These are phyloP conservation scores for Pestalotiopsis sp. DNA, from an alignment of 2,329 filamentous ascomycete species.

Conservation along the genomic window DNA sequence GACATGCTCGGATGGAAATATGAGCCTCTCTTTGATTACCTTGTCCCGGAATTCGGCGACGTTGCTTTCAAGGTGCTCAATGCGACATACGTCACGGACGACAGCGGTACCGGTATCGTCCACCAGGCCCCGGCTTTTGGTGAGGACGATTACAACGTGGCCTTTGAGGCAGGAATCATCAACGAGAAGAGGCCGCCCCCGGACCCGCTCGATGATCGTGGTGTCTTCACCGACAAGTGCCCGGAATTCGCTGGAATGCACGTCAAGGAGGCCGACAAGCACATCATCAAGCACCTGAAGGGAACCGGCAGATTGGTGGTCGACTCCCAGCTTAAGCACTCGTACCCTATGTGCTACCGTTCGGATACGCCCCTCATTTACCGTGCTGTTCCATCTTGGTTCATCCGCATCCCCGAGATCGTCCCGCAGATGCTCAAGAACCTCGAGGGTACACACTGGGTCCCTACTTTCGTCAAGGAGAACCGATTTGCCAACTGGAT, in stretches of 20 bases:
- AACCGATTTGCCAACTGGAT: conserved; percentile 93
- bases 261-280: conserved; percentile 90
- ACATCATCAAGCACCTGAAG: conserved; percentile 89
- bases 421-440: conserved; percentile 89
- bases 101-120: conserved; percentile 91
- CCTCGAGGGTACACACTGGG: conserved; percentile 89
- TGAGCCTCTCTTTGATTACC: conserved; percentile 86
- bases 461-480: conserved; percentile 88
- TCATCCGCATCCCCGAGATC: conserved; percentile 83
- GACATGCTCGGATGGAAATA: conserved; percentile 90
- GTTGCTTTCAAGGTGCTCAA: conserved; percentile 80
- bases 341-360: conserved; percentile 90
- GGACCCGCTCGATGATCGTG: conserved; percentile 85
- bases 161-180: conserved; percentile 76
- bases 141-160: conserved; percentile 93
- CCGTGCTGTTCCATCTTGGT: conserved; percentile 91
- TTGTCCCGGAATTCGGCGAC: conserved; percentile 86
- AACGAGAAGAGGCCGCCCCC: conserved; percentile 78
- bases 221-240: conserved; percentile 77
- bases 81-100: conserved; percentile 83
- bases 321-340: conserved; percentile 86
- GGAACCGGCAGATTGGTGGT: conserved; percentile 75
- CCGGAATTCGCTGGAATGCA: conserved; percentile 83
- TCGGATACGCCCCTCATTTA: conserved; percentile 97
- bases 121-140: conserved; percentile 93